Base-by-base conservation (phyloP, 306 rosid genomes). In the Cyclanthera cordifolia region DNA sequence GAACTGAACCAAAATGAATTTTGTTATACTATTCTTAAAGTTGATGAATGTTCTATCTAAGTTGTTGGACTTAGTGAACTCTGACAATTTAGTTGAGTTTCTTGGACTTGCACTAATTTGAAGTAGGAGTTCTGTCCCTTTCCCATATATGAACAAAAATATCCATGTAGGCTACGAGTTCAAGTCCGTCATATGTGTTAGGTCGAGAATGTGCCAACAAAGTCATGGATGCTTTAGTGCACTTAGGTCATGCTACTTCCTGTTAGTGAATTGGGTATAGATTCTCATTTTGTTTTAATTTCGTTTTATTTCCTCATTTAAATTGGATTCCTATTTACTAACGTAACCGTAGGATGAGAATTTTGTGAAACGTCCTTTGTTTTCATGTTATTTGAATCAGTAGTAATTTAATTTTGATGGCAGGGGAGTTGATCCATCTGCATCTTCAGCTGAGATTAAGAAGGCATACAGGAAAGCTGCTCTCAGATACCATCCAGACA, bases 381-480 rank as follows among this genome's bases (percentile, higher is more conserved):
- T 53, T 53, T 37, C 52, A 70, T 27, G 61, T 14, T 70, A 30
- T 52, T 50, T 51, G 27, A 32, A 60, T 77, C 58, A 4, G 65
- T 72, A 72, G 56, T 82, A 72, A 79, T 82, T 72, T 41, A 63
- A 55, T 63, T 77, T 27, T 84, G 76, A 72, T 83, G 77, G 74
- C 86, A 93, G 96, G 88, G 98, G 98, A 70, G 84, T 93, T 46
- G 90, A 86, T 75, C 94, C 89, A 45, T 86, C 91, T 73, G 86
- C 81, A 73, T 85, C 96, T 21, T 71, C 83, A 71, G 83, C 94
- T 76, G 98, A 89, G 72, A 89, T 93, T 79, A 93, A 86, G 83
- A 93, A 87, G 86, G 98, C 98, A 34, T 93, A 93, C 77, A 87
- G 96, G 71, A 93, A 89, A 88, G 98, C 98, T 80, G 98, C 98